Percentiles rank a stretch among this genome's conserved stretches.
Evolutionary conservation across 169 alveolate genomes (phyloP).

Genomic region (Plasmodium berghei): DNA sequence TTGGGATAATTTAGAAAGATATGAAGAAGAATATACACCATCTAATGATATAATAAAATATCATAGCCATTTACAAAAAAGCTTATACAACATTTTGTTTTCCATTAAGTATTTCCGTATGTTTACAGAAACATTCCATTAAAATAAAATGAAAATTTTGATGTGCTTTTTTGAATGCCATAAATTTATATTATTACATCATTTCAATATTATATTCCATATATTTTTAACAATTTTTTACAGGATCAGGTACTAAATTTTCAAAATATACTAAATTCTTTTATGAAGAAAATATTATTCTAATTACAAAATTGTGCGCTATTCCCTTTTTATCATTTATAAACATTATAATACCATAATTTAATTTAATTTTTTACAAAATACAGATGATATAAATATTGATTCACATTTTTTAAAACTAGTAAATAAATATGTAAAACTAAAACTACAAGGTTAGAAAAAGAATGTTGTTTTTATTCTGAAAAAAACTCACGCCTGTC

Average conservation of each 20-base stretch:
- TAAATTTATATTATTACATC: neutral
- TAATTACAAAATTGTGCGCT: neutral
- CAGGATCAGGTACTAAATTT: neutral
- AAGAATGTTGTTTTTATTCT: neutral
- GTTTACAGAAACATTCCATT: slow-evolving; percentile 1
- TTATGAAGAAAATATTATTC: neutral
- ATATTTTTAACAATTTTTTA: neutral
- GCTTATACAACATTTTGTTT: slow-evolving; percentile 53
- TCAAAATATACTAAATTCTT: neutral
- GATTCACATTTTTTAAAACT: slow-evolving; percentile 51
- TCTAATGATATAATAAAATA: slow-evolving; percentile 45
- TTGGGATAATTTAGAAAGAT: slow-evolving; percentile 48
- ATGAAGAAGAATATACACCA: slow-evolving; percentile 63
- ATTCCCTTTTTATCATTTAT: too few species aligned
- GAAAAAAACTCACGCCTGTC: too few species aligned
- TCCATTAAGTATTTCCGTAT: slow-evolving; percentile 71
- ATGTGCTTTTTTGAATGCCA: neutral
- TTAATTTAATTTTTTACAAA: neutral
- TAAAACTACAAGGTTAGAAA: slow-evolving; percentile 40
- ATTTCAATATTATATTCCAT: neutral
- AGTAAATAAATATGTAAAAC: slow-evolving; percentile 50
- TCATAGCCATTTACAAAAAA: slow-evolving; percentile 38
- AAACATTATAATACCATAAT: neutral
- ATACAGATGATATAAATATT: slow-evolving; percentile 55
- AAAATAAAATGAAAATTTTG: neutral